A percentile compares a stretch with the other conserved stretches of the same genome.
Conservation (phyloP, 2,329 filamentous ascomycete species). For the Stemphylium lycopersici region DNA sequence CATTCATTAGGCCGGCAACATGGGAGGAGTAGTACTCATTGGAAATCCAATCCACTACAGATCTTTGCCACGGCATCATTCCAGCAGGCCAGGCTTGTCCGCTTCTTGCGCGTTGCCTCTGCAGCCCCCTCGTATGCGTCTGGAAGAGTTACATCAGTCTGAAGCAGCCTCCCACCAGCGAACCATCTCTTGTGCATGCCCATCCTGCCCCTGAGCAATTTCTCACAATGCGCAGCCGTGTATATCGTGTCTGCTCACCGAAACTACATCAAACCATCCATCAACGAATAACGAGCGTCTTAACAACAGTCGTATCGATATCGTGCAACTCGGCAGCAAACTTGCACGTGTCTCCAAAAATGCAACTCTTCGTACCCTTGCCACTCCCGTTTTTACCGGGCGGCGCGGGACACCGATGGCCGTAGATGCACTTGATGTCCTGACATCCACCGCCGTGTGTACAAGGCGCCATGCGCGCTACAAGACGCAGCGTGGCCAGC, state of each 20-base stretch:
- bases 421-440: constrained; percentile 67
- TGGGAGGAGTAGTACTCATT: too few relatives aligned
- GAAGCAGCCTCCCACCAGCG: too few relatives aligned
- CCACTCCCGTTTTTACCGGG: constrained; percentile 45
- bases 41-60: too few relatives aligned
- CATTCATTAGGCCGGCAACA: too few relatives aligned
- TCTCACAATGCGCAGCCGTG: too few relatives aligned
- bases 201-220: too few relatives aligned
- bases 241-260: too few relatives aligned
- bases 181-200: too few relatives aligned
- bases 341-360: constrained; percentile 64
- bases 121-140: not conserved
- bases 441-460: constrained; percentile 63
- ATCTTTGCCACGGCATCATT: too few relatives aligned
- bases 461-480: constrained; percentile 69
- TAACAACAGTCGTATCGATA: constrained; percentile 63
- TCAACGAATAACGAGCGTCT: constrained; percentile 51
- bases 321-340: constrained; percentile 64
- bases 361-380: constrained; percentile 60
- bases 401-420: constrained; percentile 65
- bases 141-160: not conserved
- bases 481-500: constrained; percentile 60
- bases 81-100: too few relatives aligned
- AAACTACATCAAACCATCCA: not conserved
- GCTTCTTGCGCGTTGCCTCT: too few relatives aligned